These are phyloP conservation scores for Baorangia bicolor DNA, from an alignment of 768 basidiomycete species.

Conservation along the genomic window DNA sequence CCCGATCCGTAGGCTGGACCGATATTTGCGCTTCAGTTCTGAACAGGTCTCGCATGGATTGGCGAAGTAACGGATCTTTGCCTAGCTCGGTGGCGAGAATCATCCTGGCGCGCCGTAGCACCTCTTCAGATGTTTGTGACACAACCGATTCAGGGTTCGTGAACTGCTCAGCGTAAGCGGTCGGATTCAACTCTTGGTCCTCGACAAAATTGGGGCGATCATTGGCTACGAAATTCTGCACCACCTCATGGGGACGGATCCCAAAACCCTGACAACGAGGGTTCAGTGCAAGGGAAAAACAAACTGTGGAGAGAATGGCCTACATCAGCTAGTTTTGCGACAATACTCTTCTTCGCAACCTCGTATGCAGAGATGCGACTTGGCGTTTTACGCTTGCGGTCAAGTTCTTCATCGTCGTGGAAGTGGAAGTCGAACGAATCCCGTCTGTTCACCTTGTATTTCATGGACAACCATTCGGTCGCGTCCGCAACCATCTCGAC, in stretches of 20 bases:
- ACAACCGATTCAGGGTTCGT: conserved; percentile 64
- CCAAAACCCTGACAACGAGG: conserved; percentile 69
- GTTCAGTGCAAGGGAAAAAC: neutral
- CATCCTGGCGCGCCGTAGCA: conserved; percentile 73
- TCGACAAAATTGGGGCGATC: conserved; percentile 67
- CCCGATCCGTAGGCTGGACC: conserved; percentile 85
- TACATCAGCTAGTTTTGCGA: conserved; percentile 80
- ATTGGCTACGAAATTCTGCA: conserved; percentile 72
- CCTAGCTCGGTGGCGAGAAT: conserved; percentile 89
- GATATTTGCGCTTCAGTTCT: conserved; percentile 72
- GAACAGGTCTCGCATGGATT: conserved; percentile 74
- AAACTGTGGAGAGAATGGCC: conserved; percentile 17
- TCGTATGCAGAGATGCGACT: conserved; percentile 85
- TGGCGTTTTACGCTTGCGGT: conserved; percentile 75
- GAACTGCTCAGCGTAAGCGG: conserved; percentile 84
- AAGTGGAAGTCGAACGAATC: conserved; percentile 62
- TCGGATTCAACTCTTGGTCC: conserved; percentile 79
- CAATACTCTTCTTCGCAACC: conserved; percentile 73
- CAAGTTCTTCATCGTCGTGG: conserved; percentile 61
- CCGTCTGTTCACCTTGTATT: conserved; percentile 74
- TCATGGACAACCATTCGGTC: conserved; percentile 87
- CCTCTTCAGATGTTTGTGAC: conserved; percentile 59
- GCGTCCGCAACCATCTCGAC: conserved; percentile 90
- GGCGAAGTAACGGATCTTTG: conserved; percentile 86
- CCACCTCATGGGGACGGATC: conserved; percentile 76